Evolutionary conservation across 495 filamentous ascomycete species (phyloP), one percentile per base, ranked within the genome.

Genomic region (Penicillium lividum): DNA sequence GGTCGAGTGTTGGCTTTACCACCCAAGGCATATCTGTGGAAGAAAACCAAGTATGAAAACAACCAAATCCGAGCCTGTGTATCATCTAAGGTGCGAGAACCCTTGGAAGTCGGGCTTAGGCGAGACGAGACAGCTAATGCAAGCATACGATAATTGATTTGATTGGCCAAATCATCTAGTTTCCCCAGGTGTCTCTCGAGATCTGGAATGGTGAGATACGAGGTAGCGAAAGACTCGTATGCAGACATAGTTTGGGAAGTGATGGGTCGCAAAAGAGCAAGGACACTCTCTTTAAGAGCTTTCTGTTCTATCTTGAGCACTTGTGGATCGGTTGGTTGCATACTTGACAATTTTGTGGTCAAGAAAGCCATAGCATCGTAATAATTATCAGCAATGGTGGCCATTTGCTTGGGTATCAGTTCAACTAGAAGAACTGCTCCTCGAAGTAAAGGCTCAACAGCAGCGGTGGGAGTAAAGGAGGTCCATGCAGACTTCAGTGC

Each of bases 11-110:
- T 66, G 5, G 61, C 68, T 57, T 77, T 69, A 58, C 53, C 74
- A 69, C 79, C 76, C 49, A 81, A 65, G 36, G 76, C 73, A 61
- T 76, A 68, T 15, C 83, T 80, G 60, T 89, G 84, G 46, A 96
- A 83, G 62, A 82, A 89, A 50, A 97, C 88, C 57, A 92, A 85
- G 66, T 96, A 89, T 22, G 88, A 82, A 49, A 97, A 73, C 22
- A 98, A 77, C 88, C 92, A 95, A 22, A 92, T 73, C 15, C 80
- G 79, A 47, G 64, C 63, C 51, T 75, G 65, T 9, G 64, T 66
- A 33, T 78, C 73, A 3, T 72, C 64, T 7, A 61, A 47, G 43
- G 48, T 62, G 18, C 57, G 47, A 25, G 56, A 57, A 25, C 28
- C 60, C 25, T 67, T 66, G 38, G 73, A 64, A 10, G 67, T 65